Evolutionary conservation across 352 stramenopile species (phyloP), one percentile per base, ranked within the genome.

Genomic region (Halophytophthora polymorphica): DNA sequence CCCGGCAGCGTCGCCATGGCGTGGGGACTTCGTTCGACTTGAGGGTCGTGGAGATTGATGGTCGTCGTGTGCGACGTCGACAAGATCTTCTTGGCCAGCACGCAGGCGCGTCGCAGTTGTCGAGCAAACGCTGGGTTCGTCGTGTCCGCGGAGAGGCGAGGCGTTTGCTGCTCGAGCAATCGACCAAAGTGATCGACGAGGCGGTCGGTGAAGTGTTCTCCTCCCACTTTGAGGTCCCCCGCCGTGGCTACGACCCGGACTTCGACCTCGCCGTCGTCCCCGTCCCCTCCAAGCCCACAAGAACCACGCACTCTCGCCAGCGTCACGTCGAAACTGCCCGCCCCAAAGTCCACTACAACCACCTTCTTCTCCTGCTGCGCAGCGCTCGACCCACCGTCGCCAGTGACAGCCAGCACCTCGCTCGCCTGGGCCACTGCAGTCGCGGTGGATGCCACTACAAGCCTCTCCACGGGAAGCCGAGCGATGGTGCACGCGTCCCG

Each of bases 11-110:
- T 8, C 8, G 25, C 25, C 25, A 8, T 31, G 8, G 4, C 8
- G 6, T 37, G 53, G 23, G 11, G 8, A 18, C 43, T 43, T 56
- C 45, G 54, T 17, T 43, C 42, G 46, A 36, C 23, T 17, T 65
- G 42, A 50, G 45, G 61, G 17, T 48, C 50, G 39, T 75, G 53
- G 17, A 84, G 46, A 39, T 68, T 53, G 15, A 84, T 65, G 2
- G 56, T 49, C 14, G 61, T 68, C 18, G 45, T 62, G 2, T 47
- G 34, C 2, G 70, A 77, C 10, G 25, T 67, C 12, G 64, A 70
- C 5, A 84, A 62, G 8, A 84, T 62, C 44, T 68, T 71, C 54
- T 79, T 72, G 1, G 70, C 73, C 6, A 84, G 50, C 11, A 62
- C 50, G 34, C 59, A 71, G 13, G 58, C 68, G 41, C 64, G 68